Base-by-base conservation (phyloP, 148 eudicot species). In the Silene latifolia region DNA sequence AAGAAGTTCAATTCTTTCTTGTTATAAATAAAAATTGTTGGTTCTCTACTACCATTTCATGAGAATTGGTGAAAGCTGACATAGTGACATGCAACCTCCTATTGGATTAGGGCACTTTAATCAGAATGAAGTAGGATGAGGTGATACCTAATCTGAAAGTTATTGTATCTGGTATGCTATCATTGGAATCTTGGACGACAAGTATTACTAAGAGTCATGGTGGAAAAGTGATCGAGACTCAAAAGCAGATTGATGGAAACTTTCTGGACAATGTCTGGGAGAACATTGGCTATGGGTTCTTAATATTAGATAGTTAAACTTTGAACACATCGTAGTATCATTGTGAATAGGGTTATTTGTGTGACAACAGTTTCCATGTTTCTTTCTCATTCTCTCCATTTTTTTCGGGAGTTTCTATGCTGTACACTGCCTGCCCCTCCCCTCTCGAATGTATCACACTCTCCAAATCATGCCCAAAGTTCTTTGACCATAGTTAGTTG, bases 331-430 rank as follows among this genome's bases (percentile, higher is more conserved):
- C n/a, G 70, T 18, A 42, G 15, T 19, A 18, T 42, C 10, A 67
- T 46, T 12, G 7, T 20, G 25, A 2, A 42, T 46, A n/a, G 7
- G 71, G 53, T 67, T 39, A 47, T 39, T 13, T 63, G 67, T 14
- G 5, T 10, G 9, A 74, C 0, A 19, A 47, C 29, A 46, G 25
- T 63, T 44, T 74, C 57, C 17, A 8, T 39, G 19, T 23, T 15
- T n/a, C 58, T 62, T 73, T 74, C 57, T 53, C 62, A 29, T 54
- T 63, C 18, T 63, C 44, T 74, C 69, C 46, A 48, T 47, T 63
- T 71, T 18, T 29, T 60, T 35, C 2, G 11, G 32, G 42, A 11
- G 8, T 60, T 24, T 9, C 23, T 60, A 20, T 23, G 13, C 0
- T 60, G 25, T 8, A 60, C 63, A 48, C 53, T 13, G 4, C 53